Evolutionary conservation across 768 basidiomycete species (phyloP), one percentile per base, ranked within the genome.

Genomic region (Boletus tomentosulus): DNA sequence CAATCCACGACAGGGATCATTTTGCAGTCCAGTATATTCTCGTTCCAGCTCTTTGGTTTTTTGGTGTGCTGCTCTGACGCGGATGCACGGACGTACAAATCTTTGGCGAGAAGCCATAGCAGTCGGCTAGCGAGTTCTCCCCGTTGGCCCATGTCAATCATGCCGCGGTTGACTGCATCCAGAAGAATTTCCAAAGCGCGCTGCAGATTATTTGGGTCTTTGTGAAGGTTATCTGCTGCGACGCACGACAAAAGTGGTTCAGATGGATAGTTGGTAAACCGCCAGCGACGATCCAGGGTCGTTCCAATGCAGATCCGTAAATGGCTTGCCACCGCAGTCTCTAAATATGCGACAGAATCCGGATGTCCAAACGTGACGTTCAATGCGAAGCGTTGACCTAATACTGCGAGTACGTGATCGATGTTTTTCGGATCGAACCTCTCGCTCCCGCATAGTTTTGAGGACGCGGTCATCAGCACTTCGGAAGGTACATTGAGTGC

Each of bases 1-100:
- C 51, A 60, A 25, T 46, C 50, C 11, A 53, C 37, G 2, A 58
- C 49, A 1, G 48, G 24, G 13, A 65, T 46, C 50, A 45, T 59
- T 38, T 57, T 9, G 16, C 54, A 62, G 41, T 57, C 52, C 19
- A 19, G 19, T 19, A 19, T 19, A 19, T 19, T 19, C 19, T 19
- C 19, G 19, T 19, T 19, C 19, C 19, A 19, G 19, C 19, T 19
- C 19, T 19, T 19, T 19, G 19, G 19, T 1, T 19, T 19, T 19
- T 19, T 1, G 19, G 19, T 19, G 19, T 19, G 19, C 19, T 19
- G 19, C 19, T 19, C 19, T 19, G 1, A 1, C 19, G 19, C 19
- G 19, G 19, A 19, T 19, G 19, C 19, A 19, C 19, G 19, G 19
- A 19, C 19, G 19, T 38, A 37, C 25, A 52, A 31, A 27, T 52